Conservation (phyloP, 2,329 filamentous ascomycete genomes). For the Lasiodiplodia sp. region DNA sequence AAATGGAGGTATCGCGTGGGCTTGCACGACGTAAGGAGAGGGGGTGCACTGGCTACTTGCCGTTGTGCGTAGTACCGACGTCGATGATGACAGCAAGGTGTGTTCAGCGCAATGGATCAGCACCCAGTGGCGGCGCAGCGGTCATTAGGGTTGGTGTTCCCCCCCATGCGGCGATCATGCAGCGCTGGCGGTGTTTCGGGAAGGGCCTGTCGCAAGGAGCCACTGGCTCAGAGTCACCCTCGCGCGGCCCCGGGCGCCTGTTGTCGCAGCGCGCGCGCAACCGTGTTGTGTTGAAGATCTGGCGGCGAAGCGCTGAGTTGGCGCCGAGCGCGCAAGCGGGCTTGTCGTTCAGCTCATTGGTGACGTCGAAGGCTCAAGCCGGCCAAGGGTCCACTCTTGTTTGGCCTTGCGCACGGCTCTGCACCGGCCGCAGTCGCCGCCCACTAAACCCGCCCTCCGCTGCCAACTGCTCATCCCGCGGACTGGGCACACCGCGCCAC, state of each 20-base stretch:
- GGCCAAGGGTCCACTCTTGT: constrained; percentile 19
- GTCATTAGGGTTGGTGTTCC: constrained; percentile 14
- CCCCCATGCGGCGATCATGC: constrained; percentile 23
- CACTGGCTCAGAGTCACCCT: background rate
- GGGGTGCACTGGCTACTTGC: background rate
- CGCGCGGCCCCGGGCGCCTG: background rate
- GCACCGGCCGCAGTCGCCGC: constrained; percentile 10
- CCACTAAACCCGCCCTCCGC: background rate
- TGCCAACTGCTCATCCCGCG: background rate
- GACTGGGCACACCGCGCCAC: background rate
- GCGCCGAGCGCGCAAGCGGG: background rate
- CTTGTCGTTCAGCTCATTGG: background rate
- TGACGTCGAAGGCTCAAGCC: constrained; percentile 23
- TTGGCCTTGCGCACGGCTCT: constrained; percentile 11
- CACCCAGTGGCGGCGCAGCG: background rate
- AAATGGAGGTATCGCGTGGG: constrained; percentile 2
- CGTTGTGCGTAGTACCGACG: background rate
- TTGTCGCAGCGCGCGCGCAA: background rate
- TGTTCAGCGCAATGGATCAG: constrained; percentile 4
- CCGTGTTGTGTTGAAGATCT: background rate
- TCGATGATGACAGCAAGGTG: background rate
- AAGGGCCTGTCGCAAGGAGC: background rate
- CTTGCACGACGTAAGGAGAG: constrained; percentile 3
- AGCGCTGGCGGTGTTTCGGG: constrained; percentile 21
- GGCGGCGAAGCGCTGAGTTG: constrained; percentile 3